Percentiles rank a stretch among this genome's conserved stretches.
Conservation (phyloP, 495 filamentous ascomycete genomes). For the Hyaloscypha bicolor region DNA sequence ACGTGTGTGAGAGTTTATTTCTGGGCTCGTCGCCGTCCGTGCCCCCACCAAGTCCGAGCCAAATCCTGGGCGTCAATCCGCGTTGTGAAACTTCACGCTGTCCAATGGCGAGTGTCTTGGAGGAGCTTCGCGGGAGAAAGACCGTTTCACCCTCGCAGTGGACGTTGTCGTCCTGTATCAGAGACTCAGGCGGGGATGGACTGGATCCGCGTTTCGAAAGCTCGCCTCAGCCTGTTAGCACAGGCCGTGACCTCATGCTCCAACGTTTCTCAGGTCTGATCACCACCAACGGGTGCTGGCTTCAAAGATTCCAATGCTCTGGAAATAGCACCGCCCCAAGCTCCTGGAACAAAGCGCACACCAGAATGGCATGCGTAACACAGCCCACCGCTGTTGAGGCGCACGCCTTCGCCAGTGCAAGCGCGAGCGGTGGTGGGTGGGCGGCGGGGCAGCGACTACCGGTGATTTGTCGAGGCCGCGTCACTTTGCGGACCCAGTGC, state of each 20-base stretch:
- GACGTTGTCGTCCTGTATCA: neutral
- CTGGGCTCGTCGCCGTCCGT: neutral
- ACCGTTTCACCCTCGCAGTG: neutral
- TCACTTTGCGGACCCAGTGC: slow-evolving; percentile 20
- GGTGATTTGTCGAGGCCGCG: slow-evolving; percentile 23
- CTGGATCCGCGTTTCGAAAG: slow-evolving; percentile 3
- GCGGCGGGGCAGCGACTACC: neutral
- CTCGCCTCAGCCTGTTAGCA: neutral
- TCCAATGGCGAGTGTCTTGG: neutral
- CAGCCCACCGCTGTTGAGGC: slow-evolving; percentile 13
- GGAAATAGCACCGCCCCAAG: slow-evolving; percentile 11
- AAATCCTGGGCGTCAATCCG: neutral
- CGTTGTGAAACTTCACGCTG: neutral
- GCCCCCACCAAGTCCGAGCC: neutral
- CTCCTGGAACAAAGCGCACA: slow-evolving; percentile 7
- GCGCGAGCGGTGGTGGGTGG: neutral
- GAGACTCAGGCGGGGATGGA: neutral
- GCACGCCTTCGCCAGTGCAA: slow-evolving; percentile 7
- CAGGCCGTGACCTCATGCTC: neutral
- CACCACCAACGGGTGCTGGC: neutral
- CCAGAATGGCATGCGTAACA: neutral
- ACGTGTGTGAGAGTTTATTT: neutral
- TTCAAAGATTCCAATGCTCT: neutral
- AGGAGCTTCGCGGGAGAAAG: neutral
- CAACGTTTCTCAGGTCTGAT: slow-evolving; percentile 2